Evolutionary conservation across 1,139 yeast species (phyloP), one percentile per base, ranked within the genome.

Genomic region (Suhomyces anneliseae): DNA sequence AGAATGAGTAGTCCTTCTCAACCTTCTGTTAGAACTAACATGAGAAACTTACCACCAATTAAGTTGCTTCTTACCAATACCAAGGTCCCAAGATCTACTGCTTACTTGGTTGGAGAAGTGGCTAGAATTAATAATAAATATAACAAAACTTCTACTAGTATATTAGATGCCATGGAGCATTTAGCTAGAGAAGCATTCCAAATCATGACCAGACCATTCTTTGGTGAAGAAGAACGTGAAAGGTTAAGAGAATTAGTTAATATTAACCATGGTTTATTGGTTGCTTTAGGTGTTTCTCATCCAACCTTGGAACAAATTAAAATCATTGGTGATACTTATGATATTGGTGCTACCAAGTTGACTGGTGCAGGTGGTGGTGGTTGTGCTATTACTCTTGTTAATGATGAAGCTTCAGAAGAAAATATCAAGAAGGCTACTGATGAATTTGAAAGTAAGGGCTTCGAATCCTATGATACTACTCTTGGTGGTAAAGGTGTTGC

Each of bases 281-380:
- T 85, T 3, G 77, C 97, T 0, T 68, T 93, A 15, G 97, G 97
- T 2, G 99, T 95, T 7, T 87, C 96, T 11, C 99, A 95, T 64
- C 96, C 97, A 5, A 76, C 86, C 15, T 73, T 93, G 49, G 99
- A 93, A 62, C 72, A 75, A 44, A 81, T 92, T 41, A 85, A 83
- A 56, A 69, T 80, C 26, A 71, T 83, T 15, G 79, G 88, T 26
- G 92, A 87, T 58, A 75, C 72, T 39, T 61, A 81, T 47, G 62
- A 71, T 2, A 68, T 93, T 34, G 99, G 99, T 7, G 84, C 88
- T 50, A 92, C 99, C 1, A 93, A 93, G 65, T 76, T 93, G 50
- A 93, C 99, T 0, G 99, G 99, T 38, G 99, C 99, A 0, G 99
- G 99, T 27, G 99, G 99, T 15, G 99, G 99, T 39, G 99, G 99